Evolutionary conservation across 768 basidiomycete genomes (phyloP), one percentile per base, ranked within the genome.

Genomic region (Filobasidium floriforme): DNA sequence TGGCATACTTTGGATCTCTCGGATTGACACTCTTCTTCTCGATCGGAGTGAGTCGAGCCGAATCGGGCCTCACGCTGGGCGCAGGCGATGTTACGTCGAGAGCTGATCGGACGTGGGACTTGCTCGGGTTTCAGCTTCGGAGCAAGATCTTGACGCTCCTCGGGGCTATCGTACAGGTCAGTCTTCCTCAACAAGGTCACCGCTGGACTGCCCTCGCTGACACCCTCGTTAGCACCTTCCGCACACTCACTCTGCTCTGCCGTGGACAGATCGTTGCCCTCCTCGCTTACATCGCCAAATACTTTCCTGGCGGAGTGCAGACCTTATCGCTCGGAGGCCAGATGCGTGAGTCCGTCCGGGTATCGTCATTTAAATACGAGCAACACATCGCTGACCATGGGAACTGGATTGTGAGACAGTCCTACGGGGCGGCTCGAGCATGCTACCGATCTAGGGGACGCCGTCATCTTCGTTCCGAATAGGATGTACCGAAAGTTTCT

Each of bases 11-110:
- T 70, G 80, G 81, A 29, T 91, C 89, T 64, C 81, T 98, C 1
- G 88, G 83, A 15, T 82, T 92, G 14, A 98, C 96, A 0, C 82
- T 98, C 14, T 94, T 92, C 77, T 94, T 96, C 76, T 86, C 93
- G 1, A 82, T 99, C 40, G 90, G 88, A 54, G 92, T 94, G 76
- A 70, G 88, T 81, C n/a, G n/a, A n/a, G n/a, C n/a, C n/a, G n/a
- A n/a, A n/a, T n/a, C n/a, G n/a, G n/a, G n/a, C n/a, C n/a, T n/a
- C n/a, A n/a, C n/a, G n/a, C n/a, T n/a, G n/a, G n/a, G n/a, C n/a
- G n/a, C n/a, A n/a, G n/a, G n/a, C n/a, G n/a, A n/a, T n/a, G n/a
- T n/a, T n/a, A n/a, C n/a, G n/a, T n/a, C n/a, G n/a, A n/a, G n/a
- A n/a, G n/a, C n/a, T n/a, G n/a, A n/a, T n/a, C n/a, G n/a, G n/a